Percentiles rank a stretch among this genome's conserved stretches.
Conservation (phyloP, 306 rosid species). For the Dryas alaskensis region DNA sequence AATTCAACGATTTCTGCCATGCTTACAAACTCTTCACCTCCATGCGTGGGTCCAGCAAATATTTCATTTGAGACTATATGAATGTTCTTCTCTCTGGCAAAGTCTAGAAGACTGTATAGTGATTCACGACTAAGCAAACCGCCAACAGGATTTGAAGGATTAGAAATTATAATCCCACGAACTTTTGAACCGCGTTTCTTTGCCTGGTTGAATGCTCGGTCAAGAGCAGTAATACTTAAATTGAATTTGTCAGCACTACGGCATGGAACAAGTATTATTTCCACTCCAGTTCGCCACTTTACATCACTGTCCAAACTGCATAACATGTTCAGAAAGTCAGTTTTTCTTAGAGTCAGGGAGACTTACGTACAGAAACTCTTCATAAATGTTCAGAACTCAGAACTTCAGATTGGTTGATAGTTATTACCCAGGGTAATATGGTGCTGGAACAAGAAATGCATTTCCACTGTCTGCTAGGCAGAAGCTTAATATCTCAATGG, state of each 20-base stretch:
- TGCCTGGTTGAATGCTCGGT: constrained; percentile 80
- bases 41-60: constrained; percentile 54
- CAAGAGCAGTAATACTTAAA: constrained; percentile 56
- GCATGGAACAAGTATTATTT: constrained; percentile 76
- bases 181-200: constrained; percentile 79
- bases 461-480: constrained; percentile 88
- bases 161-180: constrained; percentile 75
- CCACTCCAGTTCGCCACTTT: constrained; percentile 77
- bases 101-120: constrained; percentile 68
- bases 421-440: constrained; percentile 73
- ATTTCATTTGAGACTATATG: constrained; percentile 79
- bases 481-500: constrained; percentile 84
- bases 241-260: constrained; percentile 75
- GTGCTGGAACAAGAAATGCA: constrained; percentile 92
- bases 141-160: constrained; percentile 80
- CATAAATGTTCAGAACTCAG: not conserved
- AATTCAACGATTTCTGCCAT: constrained; percentile 72
- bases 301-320: constrained; percentile 75
- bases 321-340: constrained; percentile 33
- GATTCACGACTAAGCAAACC: constrained; percentile 54
- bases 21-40: constrained; percentile 65
- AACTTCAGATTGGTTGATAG: not conserved
- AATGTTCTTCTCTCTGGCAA: constrained; percentile 88
- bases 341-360: constrained; percentile 13
- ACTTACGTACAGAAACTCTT: constrained; percentile 15